These are phyloP conservation scores for Boletellus ananiceps DNA, from an alignment of 768 basidiomycete genomes.

Conservation along the genomic window DNA sequence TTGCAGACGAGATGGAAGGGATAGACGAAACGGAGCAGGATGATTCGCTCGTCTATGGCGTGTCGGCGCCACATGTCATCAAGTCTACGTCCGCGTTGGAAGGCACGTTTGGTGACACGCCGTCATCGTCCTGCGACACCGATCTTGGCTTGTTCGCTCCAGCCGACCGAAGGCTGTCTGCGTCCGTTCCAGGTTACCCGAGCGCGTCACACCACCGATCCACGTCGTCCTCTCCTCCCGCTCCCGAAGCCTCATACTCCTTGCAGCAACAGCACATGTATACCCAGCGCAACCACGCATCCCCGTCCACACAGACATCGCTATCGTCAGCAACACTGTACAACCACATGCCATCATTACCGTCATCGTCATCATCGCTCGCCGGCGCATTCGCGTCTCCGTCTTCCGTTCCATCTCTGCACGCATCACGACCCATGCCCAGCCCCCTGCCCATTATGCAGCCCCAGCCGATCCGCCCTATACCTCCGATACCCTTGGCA, in stretches of 20 bases:
- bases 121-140: conserved; percentile 10
- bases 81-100: conserved; percentile 32
- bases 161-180: conserved; percentile 29
- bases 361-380: conserved; percentile 28
- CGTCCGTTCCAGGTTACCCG: conserved; percentile 30
- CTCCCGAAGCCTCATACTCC: conserved; percentile 16
- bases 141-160: conserved; percentile 8
- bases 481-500: conserved; percentile 30
- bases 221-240: background rate
- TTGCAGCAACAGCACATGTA: conserved; percentile 13
- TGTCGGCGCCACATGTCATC: conserved; percentile 20
- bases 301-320: conserved; percentile 9
- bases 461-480: conserved; percentile 33
- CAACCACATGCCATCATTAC: conserved; percentile 10
- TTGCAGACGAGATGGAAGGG: conserved; percentile 31
- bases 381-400: conserved; percentile 24
- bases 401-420: conserved; percentile 11
- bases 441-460: conserved; percentile 27
- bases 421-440: conserved; percentile 13
- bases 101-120: conserved; percentile 28
- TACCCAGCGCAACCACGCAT: conserved; percentile 21
- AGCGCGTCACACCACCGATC: conserved; percentile 21
- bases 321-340: conserved; percentile 17
- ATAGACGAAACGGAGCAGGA: conserved; percentile 16
- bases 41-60: conserved; percentile 19